A percentile compares a stretch with the other conserved stretches of the same genome.
Conservation (phyloP, 805 yeast species). For the Hanseniaspora valbyensis region DNA sequence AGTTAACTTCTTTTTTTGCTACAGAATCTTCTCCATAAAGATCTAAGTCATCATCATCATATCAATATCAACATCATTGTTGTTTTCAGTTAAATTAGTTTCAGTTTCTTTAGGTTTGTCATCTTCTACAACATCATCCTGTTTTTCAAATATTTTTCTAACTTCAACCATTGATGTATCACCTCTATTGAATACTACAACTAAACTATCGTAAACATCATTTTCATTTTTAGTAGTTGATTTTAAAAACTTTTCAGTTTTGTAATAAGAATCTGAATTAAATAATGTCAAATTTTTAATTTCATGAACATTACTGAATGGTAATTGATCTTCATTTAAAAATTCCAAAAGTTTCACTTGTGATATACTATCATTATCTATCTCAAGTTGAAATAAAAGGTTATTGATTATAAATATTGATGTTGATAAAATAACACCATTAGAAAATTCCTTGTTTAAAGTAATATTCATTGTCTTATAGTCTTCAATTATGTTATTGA, state of each 20-base stretch:
- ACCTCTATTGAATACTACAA: slow-evolving; percentile 13
- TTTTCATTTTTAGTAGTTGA: not conserved
- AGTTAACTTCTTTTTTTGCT: slow-evolving; percentile 15
- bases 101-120: not conserved
- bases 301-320: slow-evolving; percentile 2
- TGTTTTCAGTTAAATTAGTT: slow-evolving; percentile 18
- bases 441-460: slow-evolving; percentile 38
- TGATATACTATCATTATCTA: slow-evolving; percentile 2
- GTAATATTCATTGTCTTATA: slow-evolving; percentile 28
- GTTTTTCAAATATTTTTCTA: not conserved
- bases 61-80: slow-evolving; percentile 29
- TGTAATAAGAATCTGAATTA: slow-evolving; percentile 5
- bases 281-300: not conserved
- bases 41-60: slow-evolving; percentile 26
- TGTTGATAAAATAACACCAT: slow-evolving; percentile 46
- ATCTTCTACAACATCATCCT: no score
- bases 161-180: slow-evolving; percentile 13
- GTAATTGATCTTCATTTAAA: not conserved
- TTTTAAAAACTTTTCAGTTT: not conserved
- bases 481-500: slow-evolving; percentile 25
- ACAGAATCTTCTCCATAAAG: slow-evolving; percentile 21
- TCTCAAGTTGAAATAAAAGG: slow-evolving; percentile 1
- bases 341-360: not conserved
- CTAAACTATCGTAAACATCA: not conserved
- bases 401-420: slow-evolving; percentile 34